Percentiles rank a stretch among this genome's conserved stretches.
Conservation (phyloP, 768 basidiomycete genomes). For the Vararia minispora region DNA sequence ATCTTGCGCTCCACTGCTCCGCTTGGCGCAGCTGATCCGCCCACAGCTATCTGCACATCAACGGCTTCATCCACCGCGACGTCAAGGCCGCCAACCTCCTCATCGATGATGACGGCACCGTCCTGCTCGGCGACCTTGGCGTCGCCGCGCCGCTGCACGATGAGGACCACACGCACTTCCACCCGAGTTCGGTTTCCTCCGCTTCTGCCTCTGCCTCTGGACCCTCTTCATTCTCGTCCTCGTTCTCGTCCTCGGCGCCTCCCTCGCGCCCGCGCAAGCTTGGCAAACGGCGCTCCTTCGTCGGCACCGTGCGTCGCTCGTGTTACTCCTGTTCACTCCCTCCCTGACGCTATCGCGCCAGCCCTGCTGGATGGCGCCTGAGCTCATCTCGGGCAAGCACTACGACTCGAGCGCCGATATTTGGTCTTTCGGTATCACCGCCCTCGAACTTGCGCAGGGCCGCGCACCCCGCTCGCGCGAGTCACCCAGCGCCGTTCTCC, state of each 20-base stretch:
- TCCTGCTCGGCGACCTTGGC: conserved; percentile 86
- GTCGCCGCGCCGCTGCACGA: conserved; percentile 80
- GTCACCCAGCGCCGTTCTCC: conserved; percentile 58
- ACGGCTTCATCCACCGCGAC: conserved; percentile 89
- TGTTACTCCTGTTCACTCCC: not conserved
- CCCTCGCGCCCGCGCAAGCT: conserved; percentile 32
- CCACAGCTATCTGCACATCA: conserved; percentile 71
- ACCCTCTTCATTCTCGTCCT: conserved; percentile 3
- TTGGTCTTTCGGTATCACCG: conserved; percentile 96
- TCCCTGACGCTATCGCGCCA: conserved; percentile 13
- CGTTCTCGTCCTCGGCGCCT: no score
- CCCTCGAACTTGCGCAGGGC: conserved; percentile 80
- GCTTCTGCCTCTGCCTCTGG: conserved; percentile 6
- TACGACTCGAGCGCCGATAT: conserved; percentile 89
- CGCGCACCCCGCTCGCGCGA: conserved; percentile 77
- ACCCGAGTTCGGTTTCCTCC: conserved; percentile 15
- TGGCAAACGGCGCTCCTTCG: conserved; percentile 84
- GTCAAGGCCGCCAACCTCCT: conserved; percentile 91
- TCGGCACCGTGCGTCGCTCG: conserved; percentile 60
- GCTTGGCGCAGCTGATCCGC: conserved; percentile 7
- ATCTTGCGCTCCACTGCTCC: conserved; percentile 21
- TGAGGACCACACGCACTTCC: conserved; percentile 30
- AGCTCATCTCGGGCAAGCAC: conserved; percentile 73
- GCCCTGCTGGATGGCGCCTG: conserved; percentile 98
- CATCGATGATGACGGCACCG: conserved; percentile 82